A percentile compares a stretch with the other conserved stretches of the same genome.
phyloP scores from a whole-genome alignment of 495 filamentous ascomycete species.

The Penicillium paxilli region DNA sequence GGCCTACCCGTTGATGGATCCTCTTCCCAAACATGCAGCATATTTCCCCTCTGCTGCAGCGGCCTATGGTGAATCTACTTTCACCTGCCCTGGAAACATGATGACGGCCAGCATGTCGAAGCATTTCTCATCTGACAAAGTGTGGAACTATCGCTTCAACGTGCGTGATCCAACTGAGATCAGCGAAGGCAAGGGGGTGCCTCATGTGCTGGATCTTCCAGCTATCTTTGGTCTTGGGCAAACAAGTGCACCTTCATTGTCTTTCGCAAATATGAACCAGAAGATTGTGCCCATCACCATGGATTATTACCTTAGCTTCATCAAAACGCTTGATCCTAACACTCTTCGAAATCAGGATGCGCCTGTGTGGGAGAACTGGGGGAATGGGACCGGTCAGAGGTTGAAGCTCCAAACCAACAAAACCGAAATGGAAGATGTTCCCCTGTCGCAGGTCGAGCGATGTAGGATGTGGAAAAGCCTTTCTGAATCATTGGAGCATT shows the following conservation, averaged over 20 bases:
- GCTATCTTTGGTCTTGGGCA: conserved; percentile 52
- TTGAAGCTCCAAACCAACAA: conserved; percentile 52
- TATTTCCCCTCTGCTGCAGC: conserved; percentile 57
- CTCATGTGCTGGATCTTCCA: conserved; percentile 60
- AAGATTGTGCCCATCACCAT: conserved; percentile 56
- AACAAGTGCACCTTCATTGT: conserved; percentile 22
- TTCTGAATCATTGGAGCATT: conserved; percentile 17
- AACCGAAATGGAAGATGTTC: conserved; percentile 55
- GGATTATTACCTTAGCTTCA: conserved; percentile 65
- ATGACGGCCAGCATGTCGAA: conserved; percentile 44
- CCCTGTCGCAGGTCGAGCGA: conserved; percentile 33
- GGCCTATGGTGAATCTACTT: conserved; percentile 67
- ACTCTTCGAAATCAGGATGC: conserved; percentile 29
- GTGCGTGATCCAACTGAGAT: conserved; percentile 51
- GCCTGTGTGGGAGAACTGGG: conserved; percentile 47
- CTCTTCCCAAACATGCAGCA: conserved; percentile 37
- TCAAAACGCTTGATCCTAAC: conserved; percentile 62
- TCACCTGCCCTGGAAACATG: conserved; percentile 57
- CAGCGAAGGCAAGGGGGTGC: conserved; percentile 57
- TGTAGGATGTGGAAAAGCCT: conserved; percentile 46
- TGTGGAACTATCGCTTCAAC: conserved; percentile 66
- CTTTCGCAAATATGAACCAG: conserved; percentile 36
- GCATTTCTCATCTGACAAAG: conserved; percentile 26
- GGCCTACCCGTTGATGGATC: conserved; percentile 52
- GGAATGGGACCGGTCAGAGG: conserved; percentile 20